phyloP scores from a whole-genome alignment of 768 basidiomycete species.

The Podaxis sp. region DNA sequence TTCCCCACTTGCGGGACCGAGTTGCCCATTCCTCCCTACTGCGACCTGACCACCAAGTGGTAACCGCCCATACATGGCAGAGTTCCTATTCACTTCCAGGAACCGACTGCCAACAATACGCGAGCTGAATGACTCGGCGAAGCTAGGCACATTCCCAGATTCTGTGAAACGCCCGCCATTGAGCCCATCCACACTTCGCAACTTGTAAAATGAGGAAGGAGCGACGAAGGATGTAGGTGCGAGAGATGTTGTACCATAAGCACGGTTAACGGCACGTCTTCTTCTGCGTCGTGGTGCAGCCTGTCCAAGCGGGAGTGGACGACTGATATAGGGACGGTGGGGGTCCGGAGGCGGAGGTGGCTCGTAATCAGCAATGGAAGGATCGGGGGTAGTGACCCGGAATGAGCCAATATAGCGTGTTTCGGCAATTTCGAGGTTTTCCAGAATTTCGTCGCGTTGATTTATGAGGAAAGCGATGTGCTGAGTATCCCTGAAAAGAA shows the following conservation, averaged over 20 bases:
- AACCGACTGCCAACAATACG: constrained; percentile 66
- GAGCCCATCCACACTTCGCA: constrained; percentile 57
- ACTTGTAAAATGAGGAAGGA: constrained; percentile 76
- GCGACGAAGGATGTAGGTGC: constrained; percentile 76
- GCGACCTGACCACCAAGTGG: constrained; percentile 57
- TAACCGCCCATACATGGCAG: constrained; percentile 50
- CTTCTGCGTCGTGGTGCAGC: constrained; percentile 31
- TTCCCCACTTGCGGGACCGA: constrained; percentile 30
- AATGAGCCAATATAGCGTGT: constrained; percentile 76
- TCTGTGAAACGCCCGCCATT: constrained; percentile 55
- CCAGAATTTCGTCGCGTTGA: constrained; percentile 72
- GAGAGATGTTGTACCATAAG: constrained; percentile 62
- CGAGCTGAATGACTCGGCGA: constrained; percentile 57
- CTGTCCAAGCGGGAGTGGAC: constrained; percentile 53
- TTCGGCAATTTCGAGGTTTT: constrained; percentile 78
- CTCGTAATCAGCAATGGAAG: constrained; percentile 59
- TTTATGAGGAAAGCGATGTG: constrained; percentile 65
- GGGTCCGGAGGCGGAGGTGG: constrained; percentile 37
- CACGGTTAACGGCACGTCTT: constrained; percentile 55
- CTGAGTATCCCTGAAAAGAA: constrained; percentile 54
- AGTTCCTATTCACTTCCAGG: constrained; percentile 65
- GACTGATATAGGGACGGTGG: constrained; percentile 58
- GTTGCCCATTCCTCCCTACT: constrained; percentile 46
- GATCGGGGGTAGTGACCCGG: constrained; percentile 66
- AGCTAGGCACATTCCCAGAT: constrained; percentile 36